Percentiles rank a stretch among this genome's conserved stretches.
phyloP scores from a whole-genome alignment of 208 protist genomes.

The Blechomonas ayalai region DNA sequence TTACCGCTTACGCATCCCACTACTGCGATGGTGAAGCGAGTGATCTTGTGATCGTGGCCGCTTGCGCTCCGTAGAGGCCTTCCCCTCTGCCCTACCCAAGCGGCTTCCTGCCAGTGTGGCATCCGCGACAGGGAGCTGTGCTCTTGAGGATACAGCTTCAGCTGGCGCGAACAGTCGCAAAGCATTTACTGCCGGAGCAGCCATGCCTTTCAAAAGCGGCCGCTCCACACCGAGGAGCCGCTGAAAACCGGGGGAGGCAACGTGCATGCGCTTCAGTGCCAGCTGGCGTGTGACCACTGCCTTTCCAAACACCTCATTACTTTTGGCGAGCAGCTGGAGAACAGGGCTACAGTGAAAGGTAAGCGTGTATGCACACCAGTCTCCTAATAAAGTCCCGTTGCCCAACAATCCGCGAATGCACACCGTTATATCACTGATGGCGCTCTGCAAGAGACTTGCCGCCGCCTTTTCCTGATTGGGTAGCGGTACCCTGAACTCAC shows the following conservation, averaged over 20 bases:
- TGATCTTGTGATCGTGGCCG: too few relatives aligned
- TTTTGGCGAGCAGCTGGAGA: constrained; percentile 11
- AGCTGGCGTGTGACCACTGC: constrained; percentile 5
- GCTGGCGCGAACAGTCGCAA: constrained; percentile 17
- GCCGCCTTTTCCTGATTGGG: constrained; percentile 33
- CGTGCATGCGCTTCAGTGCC: constrained; percentile 1
- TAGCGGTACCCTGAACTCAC: constrained; percentile 2
- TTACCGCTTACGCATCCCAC: too few relatives aligned
- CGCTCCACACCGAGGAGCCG: constrained; percentile 9
- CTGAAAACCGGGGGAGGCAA: constrained; percentile 5
- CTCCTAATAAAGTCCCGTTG: constrained; percentile 18
- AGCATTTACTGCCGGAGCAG: constrained; percentile 7
- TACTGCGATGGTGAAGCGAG: too few relatives aligned
- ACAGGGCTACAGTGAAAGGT: constrained; percentile 14
- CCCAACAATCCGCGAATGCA: constrained; percentile 14
- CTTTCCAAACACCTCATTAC: constrained; percentile 5
- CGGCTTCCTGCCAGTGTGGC: too few relatives aligned
- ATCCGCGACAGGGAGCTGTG: neutral
- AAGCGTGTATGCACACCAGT: constrained; percentile 29
- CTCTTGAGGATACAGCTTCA: too few relatives aligned
- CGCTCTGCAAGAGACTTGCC: constrained; percentile 24
- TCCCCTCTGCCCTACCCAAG: too few relatives aligned
- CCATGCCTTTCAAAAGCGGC: constrained; percentile 17
- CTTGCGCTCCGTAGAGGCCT: too few relatives aligned
- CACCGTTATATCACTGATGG: constrained; percentile 24